phyloP scores from a whole-genome alignment of 1,139 yeast species.

The Suhomyces choctaworum region DNA sequence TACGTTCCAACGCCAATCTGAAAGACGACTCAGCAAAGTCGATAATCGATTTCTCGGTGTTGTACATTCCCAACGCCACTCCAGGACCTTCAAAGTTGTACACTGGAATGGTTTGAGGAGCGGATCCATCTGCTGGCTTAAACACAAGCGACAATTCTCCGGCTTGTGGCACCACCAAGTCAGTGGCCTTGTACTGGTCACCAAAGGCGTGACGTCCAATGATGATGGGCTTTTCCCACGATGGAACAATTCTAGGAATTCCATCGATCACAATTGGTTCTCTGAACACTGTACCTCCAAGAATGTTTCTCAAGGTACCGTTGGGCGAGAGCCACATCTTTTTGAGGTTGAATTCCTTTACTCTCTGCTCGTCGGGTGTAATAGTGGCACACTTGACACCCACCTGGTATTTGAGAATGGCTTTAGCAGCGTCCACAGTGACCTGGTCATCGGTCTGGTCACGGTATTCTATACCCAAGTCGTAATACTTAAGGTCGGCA shows the following conservation, averaged over 20 bases:
- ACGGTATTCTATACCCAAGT: slow-evolving; percentile 68
- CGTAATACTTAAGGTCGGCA: slow-evolving; percentile 73
- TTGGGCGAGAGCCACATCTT: slow-evolving; percentile 88
- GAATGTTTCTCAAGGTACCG: slow-evolving; percentile 78
- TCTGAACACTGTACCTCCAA: slow-evolving; percentile 83
- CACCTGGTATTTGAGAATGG: slow-evolving; percentile 73
- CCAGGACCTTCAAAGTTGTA: slow-evolving; percentile 66
- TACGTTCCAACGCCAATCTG: slow-evolving; percentile 67
- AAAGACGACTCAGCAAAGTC: slow-evolving; percentile 82
- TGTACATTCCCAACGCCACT: slow-evolving; percentile 80
- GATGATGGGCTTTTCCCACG: slow-evolving; percentile 80
- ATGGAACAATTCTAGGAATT: slow-evolving; percentile 73
- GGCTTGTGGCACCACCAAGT: slow-evolving; percentile 64
- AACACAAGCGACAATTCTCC: slow-evolving; percentile 68
- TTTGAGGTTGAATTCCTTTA: slow-evolving; percentile 68
- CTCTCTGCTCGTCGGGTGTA: slow-evolving; percentile 83
- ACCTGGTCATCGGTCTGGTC: slow-evolving; percentile 73
- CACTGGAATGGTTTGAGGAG: slow-evolving; percentile 50
- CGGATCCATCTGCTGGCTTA: slow-evolving; percentile 60
- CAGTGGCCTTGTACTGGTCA: slow-evolving; percentile 83
- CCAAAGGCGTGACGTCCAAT: slow-evolving; percentile 88
- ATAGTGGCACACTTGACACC: slow-evolving; percentile 87
- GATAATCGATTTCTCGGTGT: slow-evolving; percentile 74
- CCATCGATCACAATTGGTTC: slow-evolving; percentile 79
- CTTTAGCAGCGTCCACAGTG: slow-evolving; percentile 74